Evolutionary conservation across 139 green algal species (phyloP).

Genomic region (Chlorella sp.): DNA sequence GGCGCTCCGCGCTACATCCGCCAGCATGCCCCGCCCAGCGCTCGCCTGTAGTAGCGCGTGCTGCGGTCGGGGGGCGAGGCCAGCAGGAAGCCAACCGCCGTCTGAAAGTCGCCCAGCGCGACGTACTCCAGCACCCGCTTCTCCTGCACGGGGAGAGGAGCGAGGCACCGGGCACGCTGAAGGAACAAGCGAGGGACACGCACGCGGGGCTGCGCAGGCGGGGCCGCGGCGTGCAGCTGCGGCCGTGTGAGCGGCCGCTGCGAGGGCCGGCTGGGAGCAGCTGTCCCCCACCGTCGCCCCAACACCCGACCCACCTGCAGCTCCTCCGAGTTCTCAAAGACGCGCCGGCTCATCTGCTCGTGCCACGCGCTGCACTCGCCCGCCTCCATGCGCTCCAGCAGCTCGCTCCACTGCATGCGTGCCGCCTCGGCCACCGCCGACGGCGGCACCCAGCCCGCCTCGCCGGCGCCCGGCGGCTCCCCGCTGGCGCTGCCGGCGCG

Average conservation of each 20-base stretch:
- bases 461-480: not conserved
- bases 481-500: not conserved
- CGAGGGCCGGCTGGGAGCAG: too few relatives aligned
- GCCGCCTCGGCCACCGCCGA: not conserved
- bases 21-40: too few relatives aligned
- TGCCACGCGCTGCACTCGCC: constrained; percentile 70
- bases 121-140: constrained; percentile 60
- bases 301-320: constrained; percentile 32
- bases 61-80: constrained; percentile 60
- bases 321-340: constrained; percentile 37
- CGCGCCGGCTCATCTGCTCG: constrained; percentile 55
- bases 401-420: constrained; percentile 56
- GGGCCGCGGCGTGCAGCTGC: too few relatives aligned
- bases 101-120: constrained; percentile 73
- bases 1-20: too few relatives aligned
- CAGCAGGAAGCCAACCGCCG: constrained; percentile 84
- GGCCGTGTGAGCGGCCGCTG: too few relatives aligned
- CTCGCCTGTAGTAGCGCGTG: constrained; percentile 56
- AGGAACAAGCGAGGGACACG: not conserved
- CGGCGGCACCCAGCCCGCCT: not conserved
- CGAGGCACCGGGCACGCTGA: not conserved
- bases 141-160: constrained; percentile 39
- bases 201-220: not conserved
- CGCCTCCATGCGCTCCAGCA: constrained; percentile 55
- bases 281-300: too few relatives aligned